Base-by-base conservation (phyloP, 225 moss, liverwort and hornwort genomes). In the Polytrichum commune region DNA sequence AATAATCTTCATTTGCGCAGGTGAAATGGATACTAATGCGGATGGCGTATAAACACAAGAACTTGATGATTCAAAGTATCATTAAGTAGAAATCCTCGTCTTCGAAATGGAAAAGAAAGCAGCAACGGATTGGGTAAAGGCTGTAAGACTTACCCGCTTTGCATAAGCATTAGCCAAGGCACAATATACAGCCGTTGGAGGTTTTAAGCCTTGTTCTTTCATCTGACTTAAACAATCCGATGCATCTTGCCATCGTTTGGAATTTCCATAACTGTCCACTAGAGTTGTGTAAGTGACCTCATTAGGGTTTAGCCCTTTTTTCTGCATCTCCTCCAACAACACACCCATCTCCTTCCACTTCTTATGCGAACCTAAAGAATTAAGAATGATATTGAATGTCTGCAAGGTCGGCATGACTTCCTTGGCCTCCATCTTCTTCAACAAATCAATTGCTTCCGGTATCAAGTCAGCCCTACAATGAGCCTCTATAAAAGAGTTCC, bases 101-200 rank as follows among this genome's bases (percentile, higher is more conserved):
- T 20, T 8, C 22, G 3, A 58, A 22, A 58, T 23, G 58, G 22
- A 24, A n/a, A 22, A 58, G 58, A n/a, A 22, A 58, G 58, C 24
- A 58, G 24, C 20, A 24, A 24, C 7, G 58, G 58, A 58, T n/a
- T 24, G 24, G 58, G 24, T 5, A 58, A n/a, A 58, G 58, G 58
- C 58, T 28, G 7, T 19, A 26, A 22, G 20, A n/a, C 25, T 60
- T 75, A 90, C 92, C 77, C 80, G 88, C 76, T 92, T 89, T 20
- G 97, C 97, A 78, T 98, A 98, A 18, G 95, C 90, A 76, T 98
- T 95, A 23, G 97, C 97, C 75, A 98, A 75, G 20, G 97, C 97
- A 72, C 97, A 95, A 69, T 91, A 98, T n/a, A 98, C 93, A 69
- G 88, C 78, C 8, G 97, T 20, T 27, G 82, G 82, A 22, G 95